Evolutionary conservation across 192 early-diverging fungal species (phyloP).

Genomic region (Cladochytrium replicatum): DNA sequence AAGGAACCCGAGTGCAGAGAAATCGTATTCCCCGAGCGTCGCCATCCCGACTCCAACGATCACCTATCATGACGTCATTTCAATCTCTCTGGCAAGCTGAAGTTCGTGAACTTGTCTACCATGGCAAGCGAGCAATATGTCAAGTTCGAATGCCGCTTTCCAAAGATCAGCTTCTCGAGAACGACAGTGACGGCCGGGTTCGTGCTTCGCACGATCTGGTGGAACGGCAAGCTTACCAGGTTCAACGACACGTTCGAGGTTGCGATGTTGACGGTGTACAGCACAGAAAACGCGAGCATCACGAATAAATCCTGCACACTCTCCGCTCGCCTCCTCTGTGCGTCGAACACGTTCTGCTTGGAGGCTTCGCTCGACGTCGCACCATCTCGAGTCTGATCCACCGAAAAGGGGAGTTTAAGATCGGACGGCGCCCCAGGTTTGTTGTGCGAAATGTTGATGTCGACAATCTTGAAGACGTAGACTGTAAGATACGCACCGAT

Average conservation of each 20-base stretch:
- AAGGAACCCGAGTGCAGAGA: constrained; percentile 59
- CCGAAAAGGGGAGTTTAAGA: constrained; percentile 33
- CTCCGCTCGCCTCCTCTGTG: neutral
- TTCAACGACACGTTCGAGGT: constrained; percentile 70
- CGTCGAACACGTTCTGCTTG: no score
- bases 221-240: constrained; percentile 53
- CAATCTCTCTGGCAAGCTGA: no score
- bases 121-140: constrained; percentile 56
- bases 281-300: constrained; percentile 68
- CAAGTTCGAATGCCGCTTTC: constrained; percentile 40
- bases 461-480: constrained; percentile 1
- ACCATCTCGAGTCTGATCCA: constrained; percentile 42
- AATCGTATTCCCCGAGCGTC: constrained; percentile 74
- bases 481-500: constrained; percentile 45
- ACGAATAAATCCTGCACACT: constrained; percentile 54
- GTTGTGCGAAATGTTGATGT: no score
- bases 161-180: constrained; percentile 49
- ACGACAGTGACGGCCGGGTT: constrained; percentile 70
- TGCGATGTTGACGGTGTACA: constrained; percentile 86
- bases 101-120: no score
- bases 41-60: constrained; percentile 80
- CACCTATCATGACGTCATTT: no score
- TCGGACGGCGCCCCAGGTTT: neutral
- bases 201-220: constrained; percentile 76
- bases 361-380: no score